phyloP scores from a whole-genome alignment of 495 filamentous ascomycete genomes.

The Cercophora sp. region DNA sequence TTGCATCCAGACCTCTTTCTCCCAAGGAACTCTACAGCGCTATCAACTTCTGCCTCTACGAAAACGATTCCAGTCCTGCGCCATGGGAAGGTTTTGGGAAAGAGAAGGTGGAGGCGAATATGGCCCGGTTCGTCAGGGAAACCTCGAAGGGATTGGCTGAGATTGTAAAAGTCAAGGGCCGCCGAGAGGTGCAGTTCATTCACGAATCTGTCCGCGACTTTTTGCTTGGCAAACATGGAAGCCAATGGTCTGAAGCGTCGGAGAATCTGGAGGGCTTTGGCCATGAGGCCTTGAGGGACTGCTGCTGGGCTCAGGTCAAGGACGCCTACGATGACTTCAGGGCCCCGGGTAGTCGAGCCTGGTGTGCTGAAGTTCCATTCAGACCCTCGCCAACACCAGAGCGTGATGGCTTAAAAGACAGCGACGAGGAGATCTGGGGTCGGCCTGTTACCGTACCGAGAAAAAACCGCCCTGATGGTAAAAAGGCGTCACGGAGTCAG shows the following conservation, averaged over 20 bases:
- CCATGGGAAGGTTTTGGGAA: neutral
- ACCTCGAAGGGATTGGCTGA: constrained; percentile 15
- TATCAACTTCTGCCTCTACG: constrained; percentile 21
- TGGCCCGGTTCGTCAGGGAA: too few species aligned
- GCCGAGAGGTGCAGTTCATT: constrained; percentile 11
- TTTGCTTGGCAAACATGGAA: neutral
- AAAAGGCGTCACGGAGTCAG: too few species aligned
- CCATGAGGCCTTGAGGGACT: constrained; percentile 1
- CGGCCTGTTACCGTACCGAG: too few species aligned
- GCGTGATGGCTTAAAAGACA: neutral
- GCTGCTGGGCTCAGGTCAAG: constrained; percentile 1
- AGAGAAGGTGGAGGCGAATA: neutral
- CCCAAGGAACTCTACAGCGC: constrained; percentile 35
- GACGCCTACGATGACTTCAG: neutral
- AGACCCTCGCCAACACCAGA: neutral
- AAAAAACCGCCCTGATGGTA: too few species aligned
- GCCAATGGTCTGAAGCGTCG: neutral
- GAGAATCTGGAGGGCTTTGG: neutral
- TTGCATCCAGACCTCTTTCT: constrained; percentile 26
- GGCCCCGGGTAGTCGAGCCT: neutral
- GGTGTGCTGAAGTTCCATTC: neutral
- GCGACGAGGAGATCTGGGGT: too few species aligned
- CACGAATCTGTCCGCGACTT: constrained; percentile 15
- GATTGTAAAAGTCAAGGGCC: neutral
- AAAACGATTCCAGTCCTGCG: neutral